Evolutionary conservation across 495 filamentous ascomycete genomes (phyloP).

Genomic region (Halenospora varia): DNA sequence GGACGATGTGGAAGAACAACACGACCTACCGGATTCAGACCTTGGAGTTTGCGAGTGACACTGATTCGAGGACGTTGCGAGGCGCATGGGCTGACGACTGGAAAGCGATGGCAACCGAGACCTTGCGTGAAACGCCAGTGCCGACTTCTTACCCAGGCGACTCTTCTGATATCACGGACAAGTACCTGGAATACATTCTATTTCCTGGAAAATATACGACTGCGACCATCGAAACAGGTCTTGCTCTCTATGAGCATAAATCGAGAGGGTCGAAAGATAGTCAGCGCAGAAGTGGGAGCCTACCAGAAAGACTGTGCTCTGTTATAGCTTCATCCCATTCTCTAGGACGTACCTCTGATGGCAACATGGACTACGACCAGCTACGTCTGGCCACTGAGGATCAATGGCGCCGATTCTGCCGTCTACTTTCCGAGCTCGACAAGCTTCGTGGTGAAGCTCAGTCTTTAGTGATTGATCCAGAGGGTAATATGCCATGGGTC

Average conservation of each 20-base stretch:
- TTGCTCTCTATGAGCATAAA: slow-evolving; percentile 68
- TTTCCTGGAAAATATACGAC: slow-evolving; percentile 73
- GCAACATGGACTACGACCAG: slow-evolving; percentile 66
- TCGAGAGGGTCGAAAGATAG: slow-evolving; percentile 37
- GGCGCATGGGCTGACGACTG: slow-evolving; percentile 68
- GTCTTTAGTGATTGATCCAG: slow-evolving; percentile 67
- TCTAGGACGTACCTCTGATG: slow-evolving; percentile 53
- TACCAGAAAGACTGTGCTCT: slow-evolving; percentile 65
- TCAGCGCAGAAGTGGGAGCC: slow-evolving; percentile 42
- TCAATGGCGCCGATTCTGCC: slow-evolving; percentile 89
- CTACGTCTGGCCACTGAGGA: slow-evolving; percentile 66
- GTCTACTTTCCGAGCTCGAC: slow-evolving; percentile 80
- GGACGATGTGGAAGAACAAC: slow-evolving; percentile 87
- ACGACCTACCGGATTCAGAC: slow-evolving; percentile 67
- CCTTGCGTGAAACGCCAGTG: slow-evolving; percentile 45
- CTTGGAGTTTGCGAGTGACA: slow-evolving; percentile 31
- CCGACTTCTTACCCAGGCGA: slow-evolving; percentile 56
- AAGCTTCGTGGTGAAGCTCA: slow-evolving; percentile 76
- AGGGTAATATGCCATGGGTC: slow-evolving; percentile 72
- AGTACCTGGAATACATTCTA: slow-evolving; percentile 73
- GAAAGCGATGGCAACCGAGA: slow-evolving; percentile 66
- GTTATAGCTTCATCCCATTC: slow-evolving; percentile 61
- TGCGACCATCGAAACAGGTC: slow-evolving; percentile 76
- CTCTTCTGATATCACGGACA: slow-evolving; percentile 58
- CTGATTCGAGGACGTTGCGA: slow-evolving; percentile 25